Percentiles rank a stretch among this genome's conserved stretches.
Conservation (phyloP, 345 rosid genomes). For the Capsella bursapastoris region DNA sequence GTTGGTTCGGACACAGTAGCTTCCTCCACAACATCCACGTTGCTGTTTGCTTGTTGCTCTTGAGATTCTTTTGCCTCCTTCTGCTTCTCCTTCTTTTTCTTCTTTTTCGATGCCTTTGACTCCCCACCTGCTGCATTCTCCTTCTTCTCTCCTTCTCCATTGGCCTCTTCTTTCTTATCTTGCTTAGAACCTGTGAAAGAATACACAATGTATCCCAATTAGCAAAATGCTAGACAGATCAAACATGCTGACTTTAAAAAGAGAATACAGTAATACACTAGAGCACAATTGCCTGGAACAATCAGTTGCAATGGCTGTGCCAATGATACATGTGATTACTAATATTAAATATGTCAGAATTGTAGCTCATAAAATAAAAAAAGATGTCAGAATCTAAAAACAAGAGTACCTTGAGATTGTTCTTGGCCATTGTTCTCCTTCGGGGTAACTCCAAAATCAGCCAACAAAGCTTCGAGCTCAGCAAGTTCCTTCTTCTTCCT, state of each 20-base stretch:
- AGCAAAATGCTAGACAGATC: conserved; percentile 5
- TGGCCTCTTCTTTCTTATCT: conserved; percentile 50
- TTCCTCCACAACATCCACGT: conserved; percentile 36
- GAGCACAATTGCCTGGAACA: not conserved
- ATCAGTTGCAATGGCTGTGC: not conserved
- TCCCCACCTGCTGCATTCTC: conserved; percentile 58
- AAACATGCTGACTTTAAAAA: not conserved
- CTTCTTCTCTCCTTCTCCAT: conserved; percentile 61
- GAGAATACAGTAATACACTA: not conserved
- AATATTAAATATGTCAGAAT: not conserved
- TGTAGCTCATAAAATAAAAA: too few relatives aligned
- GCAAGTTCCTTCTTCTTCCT: conserved; percentile 86
- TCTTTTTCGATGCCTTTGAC: conserved; percentile 70
- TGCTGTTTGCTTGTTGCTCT: conserved; percentile 41
- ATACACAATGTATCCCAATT: not conserved
- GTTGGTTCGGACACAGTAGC: conserved; percentile 46
- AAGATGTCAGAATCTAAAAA: not conserved
- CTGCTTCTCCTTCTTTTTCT: conserved; percentile 74
- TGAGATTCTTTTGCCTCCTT: conserved; percentile 68
- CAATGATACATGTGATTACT: not conserved
- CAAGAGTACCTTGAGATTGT: conserved; percentile 53
- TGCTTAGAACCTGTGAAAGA: conserved; percentile 47
- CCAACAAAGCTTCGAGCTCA: conserved; percentile 88
- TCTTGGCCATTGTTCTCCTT: conserved; percentile 59
- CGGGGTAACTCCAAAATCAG: conserved; percentile 64